Evolutionary conservation across 148 eudicot genomes (phyloP).

Genomic region (Rhododendron williamsianum): DNA sequence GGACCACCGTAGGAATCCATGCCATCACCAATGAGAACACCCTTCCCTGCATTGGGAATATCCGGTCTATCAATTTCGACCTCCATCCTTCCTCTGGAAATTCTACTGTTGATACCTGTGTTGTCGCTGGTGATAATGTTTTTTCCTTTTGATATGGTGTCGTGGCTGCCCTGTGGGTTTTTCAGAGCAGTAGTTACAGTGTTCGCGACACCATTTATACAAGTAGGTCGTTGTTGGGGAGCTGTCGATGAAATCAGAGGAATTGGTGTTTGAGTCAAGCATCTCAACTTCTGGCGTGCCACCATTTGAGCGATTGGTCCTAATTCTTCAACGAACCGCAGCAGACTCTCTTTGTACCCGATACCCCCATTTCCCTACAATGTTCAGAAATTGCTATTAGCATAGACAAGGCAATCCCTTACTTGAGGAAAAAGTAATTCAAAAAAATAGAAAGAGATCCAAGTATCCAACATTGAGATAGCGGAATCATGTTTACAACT

Average conservation of each 20-base stretch:
- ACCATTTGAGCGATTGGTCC: conserved; percentile 18
- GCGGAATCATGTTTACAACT: not conserved
- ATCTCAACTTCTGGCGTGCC: conserved; percentile 4
- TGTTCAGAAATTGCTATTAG: not conserved
- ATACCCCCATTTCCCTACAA: conserved; percentile 5
- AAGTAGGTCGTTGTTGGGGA: not conserved
- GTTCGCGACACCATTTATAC: not conserved
- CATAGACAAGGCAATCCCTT: not conserved
- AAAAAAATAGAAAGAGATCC: not conserved
- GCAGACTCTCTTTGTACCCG: conserved; percentile 15
- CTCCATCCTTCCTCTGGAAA: not conserved
- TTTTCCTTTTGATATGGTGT: not conserved
- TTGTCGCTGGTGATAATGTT: not conserved
- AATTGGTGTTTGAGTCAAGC: not conserved
- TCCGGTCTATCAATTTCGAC: not conserved
- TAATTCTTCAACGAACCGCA: conserved; percentile 10
- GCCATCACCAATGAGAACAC: not conserved
- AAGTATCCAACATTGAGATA: not conserved
- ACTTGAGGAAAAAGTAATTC: not conserved
- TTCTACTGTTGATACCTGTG: not conserved
- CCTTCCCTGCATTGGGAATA: not conserved
- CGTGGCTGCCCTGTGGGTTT: not conserved
- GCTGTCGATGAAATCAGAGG: not conserved
- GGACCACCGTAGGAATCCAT: not conserved
- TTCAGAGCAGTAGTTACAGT: not conserved